Base-by-base conservation (phyloP, 495 filamentous ascomycete genomes). In the Podospora tetraspora region DNA sequence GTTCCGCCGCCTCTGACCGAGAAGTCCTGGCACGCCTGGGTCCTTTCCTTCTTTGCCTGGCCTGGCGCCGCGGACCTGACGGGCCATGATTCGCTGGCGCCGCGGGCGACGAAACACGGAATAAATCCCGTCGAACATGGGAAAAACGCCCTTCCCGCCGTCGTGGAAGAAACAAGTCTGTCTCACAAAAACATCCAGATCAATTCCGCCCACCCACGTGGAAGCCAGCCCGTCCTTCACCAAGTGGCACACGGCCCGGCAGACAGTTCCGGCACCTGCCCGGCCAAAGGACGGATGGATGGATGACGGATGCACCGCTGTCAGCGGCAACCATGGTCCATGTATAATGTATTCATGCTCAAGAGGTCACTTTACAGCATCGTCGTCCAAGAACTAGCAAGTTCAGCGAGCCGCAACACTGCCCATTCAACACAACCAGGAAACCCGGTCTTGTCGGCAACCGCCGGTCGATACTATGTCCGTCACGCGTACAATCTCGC, bases 1-100 rank as follows among this genome's bases (percentile, higher is more conserved):
- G 63, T 65, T 58, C 63, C 63, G 63, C 63, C 63, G 63, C 63
- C 25, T 52, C 34, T 43, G 67, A 59, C 61, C 61, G 67, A 58
- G 32, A 23, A 27, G 22, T 59, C 43, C 61, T 63, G 61, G 32
- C 3, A 3, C 10, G 29, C 32, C 32, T 19, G 43, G 34, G 34
- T 43, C 34, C 34, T 43, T 43, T 16, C 24, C 23, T 43, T 12
- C 34, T 43, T 43, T 16, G 43, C 23, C 23, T 22, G 43, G 52
- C 19, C 52, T 32, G 32, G 37, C 63, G 52, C 25, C 62, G 19
- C 63, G 68, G 66, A 72, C 25, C 68, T 57, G 34, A 57, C 67
- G 67, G 70, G 64, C 27, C 19, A 8, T 52, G 43, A 52, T 52
- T 52, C 43, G 43, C 19, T 52, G 43, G 43, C 5, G 32, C 16